Evolutionary conservation across 371 early-diverging fungal genomes (phyloP).

Genomic region (Mortierella sp.): DNA sequence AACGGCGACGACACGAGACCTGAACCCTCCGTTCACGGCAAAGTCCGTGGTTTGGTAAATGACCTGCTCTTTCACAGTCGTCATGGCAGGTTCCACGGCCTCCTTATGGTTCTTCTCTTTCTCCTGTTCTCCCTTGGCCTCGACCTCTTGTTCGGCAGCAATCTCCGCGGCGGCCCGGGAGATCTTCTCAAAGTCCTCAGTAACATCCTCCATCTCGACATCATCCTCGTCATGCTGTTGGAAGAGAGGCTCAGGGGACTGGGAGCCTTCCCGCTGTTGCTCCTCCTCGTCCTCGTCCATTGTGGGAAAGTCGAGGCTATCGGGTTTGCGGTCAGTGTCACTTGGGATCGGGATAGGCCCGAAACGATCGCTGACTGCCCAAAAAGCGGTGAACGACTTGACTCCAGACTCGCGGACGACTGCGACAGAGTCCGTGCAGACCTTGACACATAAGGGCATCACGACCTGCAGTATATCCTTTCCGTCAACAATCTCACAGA

Average conservation of each 20-base stretch:
- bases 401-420: slow-evolving; percentile 71
- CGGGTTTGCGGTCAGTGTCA: neutral
- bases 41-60: slow-evolving; percentile 41
- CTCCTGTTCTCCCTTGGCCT: neutral
- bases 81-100: neutral
- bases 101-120: neutral
- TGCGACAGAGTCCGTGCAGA: slow-evolving; percentile 70
- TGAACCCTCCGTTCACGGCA: slow-evolving; percentile 47
- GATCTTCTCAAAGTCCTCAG: slow-evolving; percentile 12
- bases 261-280: neutral
- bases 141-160: neutral
- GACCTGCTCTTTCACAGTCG: slow-evolving; percentile 42
- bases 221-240: slow-evolving; percentile 22
- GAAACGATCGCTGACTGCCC: slow-evolving; percentile 43
- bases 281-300: slow-evolving; percentile 15
- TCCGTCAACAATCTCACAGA: slow-evolving; percentile 67
- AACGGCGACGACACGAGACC: slow-evolving; percentile 55
- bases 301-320: slow-evolving; percentile 11
- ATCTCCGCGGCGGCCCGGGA: neutral
- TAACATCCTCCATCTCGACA: slow-evolving; percentile 42
- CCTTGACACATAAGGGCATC: slow-evolving; percentile 67
- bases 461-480: slow-evolving; percentile 65
- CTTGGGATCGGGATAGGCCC: slow-evolving; percentile 26
- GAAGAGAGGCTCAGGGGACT: neutral
- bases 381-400: slow-evolving; percentile 60